Conservation (phyloP, 352 stramenopile genomes). For the Phytophthora ramorum region DNA sequence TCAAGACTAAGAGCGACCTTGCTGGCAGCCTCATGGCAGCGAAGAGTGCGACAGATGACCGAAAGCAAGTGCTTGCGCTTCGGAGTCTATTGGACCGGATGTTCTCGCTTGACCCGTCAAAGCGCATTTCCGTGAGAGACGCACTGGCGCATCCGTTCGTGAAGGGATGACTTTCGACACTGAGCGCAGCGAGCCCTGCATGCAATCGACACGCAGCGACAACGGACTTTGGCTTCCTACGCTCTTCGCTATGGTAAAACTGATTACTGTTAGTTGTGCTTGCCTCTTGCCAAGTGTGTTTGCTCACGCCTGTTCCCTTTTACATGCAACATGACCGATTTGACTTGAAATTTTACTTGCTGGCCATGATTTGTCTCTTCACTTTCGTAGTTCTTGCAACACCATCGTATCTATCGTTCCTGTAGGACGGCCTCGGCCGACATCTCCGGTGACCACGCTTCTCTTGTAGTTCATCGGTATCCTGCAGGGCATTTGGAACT, state of each 20-base stretch:
- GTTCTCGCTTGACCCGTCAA: conserved; percentile 82
- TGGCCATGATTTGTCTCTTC: background rate
- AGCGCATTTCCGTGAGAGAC: conserved; percentile 78
- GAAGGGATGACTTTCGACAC: conserved; percentile 31
- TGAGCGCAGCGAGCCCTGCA: background rate
- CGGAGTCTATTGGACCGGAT: conserved; percentile 84
- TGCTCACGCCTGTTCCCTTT: conserved; percentile 1
- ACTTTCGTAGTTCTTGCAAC: background rate
- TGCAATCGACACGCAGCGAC: background rate
- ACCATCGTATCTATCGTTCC: too few relatives aligned
- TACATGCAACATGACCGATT: conserved; percentile 1
- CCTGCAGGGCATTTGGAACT: too few relatives aligned
- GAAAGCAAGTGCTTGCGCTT: conserved; percentile 69
- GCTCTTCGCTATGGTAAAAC: conserved; percentile 1
- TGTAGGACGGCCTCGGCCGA: too few relatives aligned
- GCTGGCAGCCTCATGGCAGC: conserved; percentile 54
- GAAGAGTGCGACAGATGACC: conserved; percentile 73
- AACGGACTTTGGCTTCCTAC: background rate
- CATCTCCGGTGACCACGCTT: too few relatives aligned
- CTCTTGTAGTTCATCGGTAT: too few relatives aligned
- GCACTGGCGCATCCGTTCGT: conserved; percentile 87
- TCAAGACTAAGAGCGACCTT: conserved; percentile 74
- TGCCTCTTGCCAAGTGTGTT: conserved; percentile 1
- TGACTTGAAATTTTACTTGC: background rate
- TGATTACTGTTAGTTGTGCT: conserved; percentile 1